A percentile compares a stretch with the other conserved stretches of the same genome.
These are phyloP conservation scores for Casaregolazyma suthepensis DNA, from an alignment of 1,139 yeast genomes.

Conservation along the genomic window DNA sequence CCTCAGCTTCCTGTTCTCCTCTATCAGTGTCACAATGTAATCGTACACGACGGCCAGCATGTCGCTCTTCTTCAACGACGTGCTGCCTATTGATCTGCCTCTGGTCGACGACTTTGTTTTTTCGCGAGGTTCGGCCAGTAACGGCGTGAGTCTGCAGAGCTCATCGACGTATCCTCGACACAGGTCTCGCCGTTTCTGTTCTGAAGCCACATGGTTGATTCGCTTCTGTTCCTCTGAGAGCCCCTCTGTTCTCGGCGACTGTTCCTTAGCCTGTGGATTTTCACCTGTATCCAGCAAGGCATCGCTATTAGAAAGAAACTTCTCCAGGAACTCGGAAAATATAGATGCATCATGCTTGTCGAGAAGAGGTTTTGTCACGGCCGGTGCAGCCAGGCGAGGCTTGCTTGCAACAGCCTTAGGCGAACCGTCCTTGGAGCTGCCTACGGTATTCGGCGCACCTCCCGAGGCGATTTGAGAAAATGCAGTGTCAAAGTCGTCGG, in stretches of 20 bases:
- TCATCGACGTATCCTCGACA: slow-evolving; percentile 47
- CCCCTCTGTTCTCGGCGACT: slow-evolving; percentile 34
- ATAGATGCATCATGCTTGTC: slow-evolving; percentile 34
- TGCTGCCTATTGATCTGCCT: slow-evolving; percentile 24
- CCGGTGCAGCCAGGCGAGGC: neutral
- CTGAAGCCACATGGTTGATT: slow-evolving; percentile 65
- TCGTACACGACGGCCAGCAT: slow-evolving; percentile 32
- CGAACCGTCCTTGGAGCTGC: neutral
- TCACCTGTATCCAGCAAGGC: slow-evolving; percentile 28
- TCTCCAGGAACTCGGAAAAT: slow-evolving; percentile 34
- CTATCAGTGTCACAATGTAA: slow-evolving; percentile 26
- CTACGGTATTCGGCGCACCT: neutral
- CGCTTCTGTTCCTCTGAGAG: slow-evolving; percentile 64
- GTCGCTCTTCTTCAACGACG: slow-evolving; percentile 33
- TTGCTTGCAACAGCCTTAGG: neutral
- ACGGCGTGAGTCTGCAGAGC: slow-evolving; percentile 35
- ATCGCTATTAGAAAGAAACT: slow-evolving; percentile 34
- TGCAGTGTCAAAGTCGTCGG: slow-evolving; percentile 19
- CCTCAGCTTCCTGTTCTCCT: slow-evolving; percentile 20
- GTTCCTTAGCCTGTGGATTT: neutral
- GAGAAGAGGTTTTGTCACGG: slow-evolving; percentile 25
- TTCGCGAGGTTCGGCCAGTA: slow-evolving; percentile 15
- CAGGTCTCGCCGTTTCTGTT: slow-evolving; percentile 65
- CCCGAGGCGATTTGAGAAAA: slow-evolving; percentile 17
- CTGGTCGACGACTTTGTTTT: slow-evolving; percentile 35